Conservation (phyloP, 2,329 filamentous ascomycete species). For the Arthrobotrys sphaeroides region DNA sequence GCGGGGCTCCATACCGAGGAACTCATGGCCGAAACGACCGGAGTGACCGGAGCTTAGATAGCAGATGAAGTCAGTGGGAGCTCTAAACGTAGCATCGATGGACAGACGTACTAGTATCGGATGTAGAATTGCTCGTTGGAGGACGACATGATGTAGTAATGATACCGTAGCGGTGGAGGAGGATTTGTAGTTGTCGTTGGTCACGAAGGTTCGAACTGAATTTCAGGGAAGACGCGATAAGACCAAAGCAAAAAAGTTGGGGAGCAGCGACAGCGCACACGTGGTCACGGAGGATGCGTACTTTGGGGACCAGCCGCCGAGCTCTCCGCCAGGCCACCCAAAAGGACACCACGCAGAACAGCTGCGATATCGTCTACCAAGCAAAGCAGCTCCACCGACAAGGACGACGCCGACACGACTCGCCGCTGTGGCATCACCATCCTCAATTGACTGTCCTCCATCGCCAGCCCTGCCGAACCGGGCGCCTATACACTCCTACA, state of each 20-base stretch:
- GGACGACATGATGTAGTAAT: slow-evolving; percentile 68
- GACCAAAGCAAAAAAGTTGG: slow-evolving; percentile 12
- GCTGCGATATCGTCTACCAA: background rate
- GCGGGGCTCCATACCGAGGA: slow-evolving; percentile 74
- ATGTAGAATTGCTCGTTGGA: slow-evolving; percentile 89
- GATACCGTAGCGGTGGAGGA: background rate
- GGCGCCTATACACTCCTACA: background rate
- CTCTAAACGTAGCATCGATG: slow-evolving; percentile 52
- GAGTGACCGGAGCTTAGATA: slow-evolving; percentile 82
- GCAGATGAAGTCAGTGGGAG: background rate
- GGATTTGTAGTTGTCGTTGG: background rate
- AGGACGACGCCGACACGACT: slow-evolving; percentile 22
- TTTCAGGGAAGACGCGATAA: slow-evolving; percentile 50
- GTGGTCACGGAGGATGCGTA: slow-evolving; percentile 34
- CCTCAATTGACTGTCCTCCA: background rate
- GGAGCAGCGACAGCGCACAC: slow-evolving; percentile 25
- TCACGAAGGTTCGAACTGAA: no score
- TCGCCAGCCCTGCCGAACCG: background rate
- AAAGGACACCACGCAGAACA: slow-evolving; percentile 42
- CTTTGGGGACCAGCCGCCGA: slow-evolving; percentile 18
- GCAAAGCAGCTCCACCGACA: slow-evolving; percentile 7
- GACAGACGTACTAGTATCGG: slow-evolving; percentile 84
- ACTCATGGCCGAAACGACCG: slow-evolving; percentile 97
- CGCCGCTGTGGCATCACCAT: slow-evolving; percentile 9
- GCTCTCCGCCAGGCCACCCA: slow-evolving; percentile 25